A percentile compares a stretch with the other conserved stretches of the same genome.
These are phyloP conservation scores for Ligustrum vulgare DNA, from an alignment of 257 asterid species.

Conservation along the genomic window DNA sequence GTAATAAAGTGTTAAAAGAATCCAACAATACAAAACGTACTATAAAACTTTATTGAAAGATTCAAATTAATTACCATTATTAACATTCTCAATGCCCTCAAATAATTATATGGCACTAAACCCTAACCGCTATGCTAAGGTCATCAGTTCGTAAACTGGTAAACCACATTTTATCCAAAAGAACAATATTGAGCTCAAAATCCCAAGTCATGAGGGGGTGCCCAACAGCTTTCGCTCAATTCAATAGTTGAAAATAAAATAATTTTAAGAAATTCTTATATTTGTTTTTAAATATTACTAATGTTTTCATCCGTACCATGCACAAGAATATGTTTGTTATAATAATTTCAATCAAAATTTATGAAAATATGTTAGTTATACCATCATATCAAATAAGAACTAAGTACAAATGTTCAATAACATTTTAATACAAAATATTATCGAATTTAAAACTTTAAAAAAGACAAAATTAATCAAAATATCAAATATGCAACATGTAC, in stretches of 20 bases:
- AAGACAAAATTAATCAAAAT: no score
- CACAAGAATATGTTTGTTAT: no score
- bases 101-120: slow-evolving; percentile 21
- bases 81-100: neutral
- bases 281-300: no score
- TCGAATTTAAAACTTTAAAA: no score
- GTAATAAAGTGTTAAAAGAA: neutral
- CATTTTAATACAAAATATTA: no score
- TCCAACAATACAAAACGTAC: neutral
- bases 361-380: no score
- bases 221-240: neutral
- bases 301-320: no score
- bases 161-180: slow-evolving; percentile 29
- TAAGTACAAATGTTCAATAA: no score
- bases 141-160: slow-evolving; percentile 16
- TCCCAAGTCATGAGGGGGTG: slow-evolving; percentile 13
- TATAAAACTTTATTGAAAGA: neutral
- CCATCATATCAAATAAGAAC: no score
- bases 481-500: no score
- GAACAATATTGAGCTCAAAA: slow-evolving; percentile 21
- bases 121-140: slow-evolving; percentile 26
- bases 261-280: no score
- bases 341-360: no score
- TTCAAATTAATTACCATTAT: neutral
- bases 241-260: neutral